A percentile compares a stretch with the other conserved stretches of the same genome.
These are phyloP conservation scores for Hygrophoropsis aurantiaca DNA, from an alignment of 768 basidiomycete genomes.

Conservation along the genomic window DNA sequence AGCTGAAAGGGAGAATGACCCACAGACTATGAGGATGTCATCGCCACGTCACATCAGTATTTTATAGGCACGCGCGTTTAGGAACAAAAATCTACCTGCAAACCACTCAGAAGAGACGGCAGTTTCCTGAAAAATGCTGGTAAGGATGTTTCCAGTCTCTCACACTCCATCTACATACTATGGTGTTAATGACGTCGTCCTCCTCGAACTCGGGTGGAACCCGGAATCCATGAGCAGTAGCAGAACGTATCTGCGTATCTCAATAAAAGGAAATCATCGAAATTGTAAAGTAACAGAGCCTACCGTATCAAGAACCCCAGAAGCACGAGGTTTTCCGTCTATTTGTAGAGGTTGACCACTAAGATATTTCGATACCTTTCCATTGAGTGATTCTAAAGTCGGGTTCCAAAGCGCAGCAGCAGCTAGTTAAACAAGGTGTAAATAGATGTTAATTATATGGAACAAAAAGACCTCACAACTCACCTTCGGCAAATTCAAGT, in stretches of 20 bases:
- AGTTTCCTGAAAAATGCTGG: constrained; percentile 48
- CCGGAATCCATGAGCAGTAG: constrained; percentile 67
- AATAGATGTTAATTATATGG: not conserved
- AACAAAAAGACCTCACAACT: not conserved
- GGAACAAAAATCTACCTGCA: constrained; percentile 40
- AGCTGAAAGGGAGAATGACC: not conserved
- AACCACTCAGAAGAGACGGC: constrained; percentile 83
- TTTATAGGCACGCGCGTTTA: too few species aligned
- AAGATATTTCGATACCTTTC: constrained; percentile 66
- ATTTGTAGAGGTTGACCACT: constrained; percentile 68
- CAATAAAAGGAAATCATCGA: constrained; percentile 1
- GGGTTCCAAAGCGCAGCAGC: constrained; percentile 66
- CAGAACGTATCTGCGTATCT: constrained; percentile 54
- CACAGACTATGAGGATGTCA: constrained; percentile 22
- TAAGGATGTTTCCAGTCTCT: not conserved
- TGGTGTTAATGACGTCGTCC: constrained; percentile 51
- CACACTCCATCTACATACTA: constrained; percentile 40
- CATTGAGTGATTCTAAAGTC: constrained; percentile 59
- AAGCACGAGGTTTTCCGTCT: constrained; percentile 74
- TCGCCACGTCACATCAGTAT: too few species aligned
- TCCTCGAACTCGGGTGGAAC: constrained; percentile 76
- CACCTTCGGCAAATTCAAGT: constrained; percentile 64
- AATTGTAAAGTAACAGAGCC: not conserved
- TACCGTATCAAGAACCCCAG: constrained; percentile 74
- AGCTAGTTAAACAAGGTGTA: constrained; percentile 35